Percentiles rank a stretch among this genome's conserved stretches.
Evolutionary conservation across 345 rosid species (phyloP).

Genomic region (Eucalyptus pauciflora): DNA sequence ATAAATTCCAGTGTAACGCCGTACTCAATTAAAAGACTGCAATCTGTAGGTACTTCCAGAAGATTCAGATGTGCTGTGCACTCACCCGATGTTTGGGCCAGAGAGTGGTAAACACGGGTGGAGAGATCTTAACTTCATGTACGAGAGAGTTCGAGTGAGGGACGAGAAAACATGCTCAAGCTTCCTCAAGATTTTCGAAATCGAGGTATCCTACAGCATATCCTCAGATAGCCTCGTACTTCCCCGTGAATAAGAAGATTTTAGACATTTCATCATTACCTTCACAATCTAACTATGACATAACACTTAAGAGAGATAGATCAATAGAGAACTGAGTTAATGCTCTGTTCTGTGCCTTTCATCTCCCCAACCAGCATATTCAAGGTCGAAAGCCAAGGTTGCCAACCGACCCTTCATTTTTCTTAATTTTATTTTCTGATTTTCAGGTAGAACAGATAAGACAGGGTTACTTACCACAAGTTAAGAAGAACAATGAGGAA

Average conservation of each 20-base stretch:
- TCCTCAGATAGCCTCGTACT: neutral
- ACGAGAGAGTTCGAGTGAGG: conserved; percentile 38
- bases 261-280: neutral
- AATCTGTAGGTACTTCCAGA: conserved; percentile 21
- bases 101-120: conserved; percentile 51
- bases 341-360: neutral
- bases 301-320: neutral
- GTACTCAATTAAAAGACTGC: neutral
- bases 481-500: neutral
- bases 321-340: neutral
- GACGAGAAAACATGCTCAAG: conserved; percentile 9
- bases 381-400: neutral
- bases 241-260: neutral
- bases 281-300: neutral
- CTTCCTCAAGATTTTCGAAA: conserved; percentile 36
- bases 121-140: conserved; percentile 33
- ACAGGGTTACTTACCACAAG: neutral
- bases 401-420: neutral
- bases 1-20: neutral
- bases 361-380: neutral
- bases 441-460: neutral
- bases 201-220: conserved; percentile 10
- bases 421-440: neutral
- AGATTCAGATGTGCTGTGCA: conserved; percentile 44
- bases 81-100: conserved; percentile 65